Evolutionary conservation across 768 basidiomycete genomes (phyloP).

Genomic region (Agrocybe pediades): DNA sequence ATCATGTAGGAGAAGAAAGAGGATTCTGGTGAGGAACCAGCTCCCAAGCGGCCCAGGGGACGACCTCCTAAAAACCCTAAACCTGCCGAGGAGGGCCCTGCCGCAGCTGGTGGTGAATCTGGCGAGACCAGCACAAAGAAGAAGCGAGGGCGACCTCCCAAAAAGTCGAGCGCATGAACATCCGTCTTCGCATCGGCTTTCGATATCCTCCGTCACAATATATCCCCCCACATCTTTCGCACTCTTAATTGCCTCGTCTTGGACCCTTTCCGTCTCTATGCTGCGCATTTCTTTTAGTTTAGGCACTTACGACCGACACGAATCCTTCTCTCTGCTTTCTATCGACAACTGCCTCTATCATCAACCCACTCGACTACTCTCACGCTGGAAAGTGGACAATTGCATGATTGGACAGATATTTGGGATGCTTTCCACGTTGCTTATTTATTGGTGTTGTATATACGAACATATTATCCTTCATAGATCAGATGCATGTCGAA

Average conservation of each 20-base stretch:
- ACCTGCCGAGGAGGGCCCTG: constrained; percentile 41
- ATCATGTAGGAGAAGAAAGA: constrained; percentile 44
- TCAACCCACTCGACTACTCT: constrained; percentile 21
- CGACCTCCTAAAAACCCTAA: constrained; percentile 73
- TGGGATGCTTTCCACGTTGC: constrained; percentile 21
- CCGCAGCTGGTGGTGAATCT: constrained; percentile 31
- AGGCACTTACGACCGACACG: constrained; percentile 40
- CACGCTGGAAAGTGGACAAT: constrained; percentile 16
- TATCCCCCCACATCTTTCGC: constrained; percentile 18
- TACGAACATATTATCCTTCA: constrained; percentile 21
- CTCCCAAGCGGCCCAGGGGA: constrained; percentile 69
- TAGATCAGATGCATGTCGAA: constrained; percentile 28
- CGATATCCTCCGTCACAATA: constrained; percentile 19
- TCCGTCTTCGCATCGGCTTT: constrained; percentile 13
- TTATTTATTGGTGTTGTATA: constrained; percentile 34
- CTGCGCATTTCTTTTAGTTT: constrained; percentile 29
- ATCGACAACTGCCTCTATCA: constrained; percentile 20
- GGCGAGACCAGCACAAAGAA: constrained; percentile 57
- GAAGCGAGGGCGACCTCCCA: constrained; percentile 76
- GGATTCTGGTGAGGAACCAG: constrained; percentile 47
- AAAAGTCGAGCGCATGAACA: constrained; percentile 38
- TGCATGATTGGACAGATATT: constrained; percentile 26
- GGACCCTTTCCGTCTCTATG: constrained; percentile 25
- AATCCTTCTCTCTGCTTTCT: constrained; percentile 26
- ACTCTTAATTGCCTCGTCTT: constrained; percentile 16